Base-by-base conservation (phyloP, 352 stramenopile species). In the Phytopythium helicoides region DNA sequence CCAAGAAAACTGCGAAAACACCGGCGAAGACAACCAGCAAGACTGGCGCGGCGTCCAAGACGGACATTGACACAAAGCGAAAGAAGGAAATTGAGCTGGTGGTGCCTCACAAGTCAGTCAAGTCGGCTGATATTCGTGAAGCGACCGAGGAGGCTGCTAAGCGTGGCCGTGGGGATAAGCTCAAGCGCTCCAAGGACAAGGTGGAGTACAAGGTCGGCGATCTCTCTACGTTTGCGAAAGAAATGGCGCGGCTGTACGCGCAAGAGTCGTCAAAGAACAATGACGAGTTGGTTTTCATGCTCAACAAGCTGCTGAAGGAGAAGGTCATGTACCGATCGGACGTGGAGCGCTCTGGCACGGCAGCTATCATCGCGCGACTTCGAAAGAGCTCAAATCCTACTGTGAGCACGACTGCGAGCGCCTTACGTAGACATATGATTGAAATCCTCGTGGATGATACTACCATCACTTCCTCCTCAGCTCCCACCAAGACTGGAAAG, bases 21-120 rank as follows among this genome's bases (percentile, higher is more conserved):
- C 42, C 26, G 22, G 46, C 55, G 3, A 89, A 85, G 52, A 18
- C 63, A 3, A 62, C 60, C 35, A 44, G 51, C 26, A 16, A 33
- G 16, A 19, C 39, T 33, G 28, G 28, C 2, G 51, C 57, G 0
- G 21, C 15, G 12, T 42, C 39, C 14, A 53, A 62, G 34, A 60
- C 69, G 23, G 77, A 89, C 9, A 76, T 89, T 15, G 81, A 92
- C 42, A 81, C 64, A 36, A 92, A 89, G 57, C 70, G 81, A 11
- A 89, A 89, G 65, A 89, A 89, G 25, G 78, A 89, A 51, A 92
- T 92, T 15, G 81, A 92, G 41, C 65, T 92, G 23, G 68, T 89
- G 0, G 78, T 89, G 9, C 81, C 81, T 1, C 78, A 82, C 40
- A 88, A 92, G 54, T 76, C 82, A 3, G 77, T 90, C 6, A 92